phyloP scores from a whole-genome alignment of 108 stramenopile species.

The Craspedostauros australis region DNA sequence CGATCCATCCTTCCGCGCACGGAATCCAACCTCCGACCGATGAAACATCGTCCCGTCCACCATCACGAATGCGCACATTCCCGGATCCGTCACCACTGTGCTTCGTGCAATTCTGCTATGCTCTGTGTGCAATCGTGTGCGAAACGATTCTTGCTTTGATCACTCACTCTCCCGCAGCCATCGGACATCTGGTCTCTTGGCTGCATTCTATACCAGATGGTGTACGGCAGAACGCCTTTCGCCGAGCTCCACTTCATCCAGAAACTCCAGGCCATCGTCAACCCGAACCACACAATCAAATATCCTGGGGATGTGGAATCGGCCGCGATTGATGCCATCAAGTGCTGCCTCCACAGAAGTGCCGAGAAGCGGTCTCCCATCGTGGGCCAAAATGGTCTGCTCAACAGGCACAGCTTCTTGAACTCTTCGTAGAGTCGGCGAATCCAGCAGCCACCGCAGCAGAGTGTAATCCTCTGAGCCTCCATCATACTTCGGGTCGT shows the following conservation, averaged over 20 bases:
- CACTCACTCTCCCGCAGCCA: constrained; percentile 26
- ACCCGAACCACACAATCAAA: constrained; percentile 72
- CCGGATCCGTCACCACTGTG: too few species aligned
- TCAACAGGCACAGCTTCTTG: constrained; percentile 76
- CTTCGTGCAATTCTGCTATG: not conserved
- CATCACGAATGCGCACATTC: too few species aligned
- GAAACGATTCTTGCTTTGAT: not conserved
- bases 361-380: constrained; percentile 75
- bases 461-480: too few species aligned
- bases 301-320: constrained; percentile 61
- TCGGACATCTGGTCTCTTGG: constrained; percentile 95
- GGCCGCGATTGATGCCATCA: constrained; percentile 78
- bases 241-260: constrained; percentile 89
- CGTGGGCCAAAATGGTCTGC: constrained; percentile 69
- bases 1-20: too few species aligned
- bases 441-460: too few species aligned
- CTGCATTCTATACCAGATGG: constrained; percentile 97
- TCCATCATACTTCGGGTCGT: too few species aligned
- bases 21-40: too few species aligned
- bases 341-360: constrained; percentile 64
- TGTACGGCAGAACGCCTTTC: constrained; percentile 92
- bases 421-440: too few species aligned
- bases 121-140: not conserved
- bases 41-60: too few species aligned
- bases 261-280: constrained; percentile 93